Percentiles rank a stretch among this genome's conserved stretches.
Conservation (phyloP, 1,139 yeast genomes). For the Hyphopichia khmerensis region DNA sequence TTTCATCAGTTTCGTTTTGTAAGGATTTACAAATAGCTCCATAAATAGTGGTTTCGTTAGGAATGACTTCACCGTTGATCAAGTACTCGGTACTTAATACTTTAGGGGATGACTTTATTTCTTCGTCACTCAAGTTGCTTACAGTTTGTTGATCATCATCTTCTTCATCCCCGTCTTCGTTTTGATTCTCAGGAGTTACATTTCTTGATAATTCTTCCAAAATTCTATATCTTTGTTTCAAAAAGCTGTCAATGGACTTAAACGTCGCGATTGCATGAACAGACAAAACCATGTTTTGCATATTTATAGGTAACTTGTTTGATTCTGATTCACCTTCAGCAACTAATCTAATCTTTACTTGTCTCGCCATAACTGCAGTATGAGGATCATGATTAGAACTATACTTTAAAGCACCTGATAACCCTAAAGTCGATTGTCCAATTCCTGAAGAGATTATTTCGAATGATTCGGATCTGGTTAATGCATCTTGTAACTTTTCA, state of each 20-base stretch:
- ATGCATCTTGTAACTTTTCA: constrained; percentile 66
- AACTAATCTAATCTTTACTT: constrained; percentile 57
- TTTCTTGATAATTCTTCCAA: constrained; percentile 14
- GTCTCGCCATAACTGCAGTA: constrained; percentile 70
- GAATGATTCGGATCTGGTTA: constrained; percentile 75
- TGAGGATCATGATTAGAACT: constrained; percentile 20
- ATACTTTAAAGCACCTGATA: neutral
- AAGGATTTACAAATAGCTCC: constrained; percentile 70
- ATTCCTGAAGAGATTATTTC: constrained; percentile 62
- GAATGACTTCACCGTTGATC: constrained; percentile 59
- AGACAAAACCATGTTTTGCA: constrained; percentile 52
- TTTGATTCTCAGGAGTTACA: neutral
- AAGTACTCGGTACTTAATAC: constrained; percentile 54
- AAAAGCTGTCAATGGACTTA: constrained; percentile 64
- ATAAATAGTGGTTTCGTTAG: constrained; percentile 71
- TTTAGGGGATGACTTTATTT: constrained; percentile 3
- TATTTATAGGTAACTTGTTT: constrained; percentile 24
- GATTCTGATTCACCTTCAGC: constrained; percentile 25
- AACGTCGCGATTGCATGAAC: constrained; percentile 93
- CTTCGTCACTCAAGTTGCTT: constrained; percentile 8
- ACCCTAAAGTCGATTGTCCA: neutral
- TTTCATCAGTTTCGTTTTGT: constrained; percentile 37
- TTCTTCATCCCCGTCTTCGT: constrained; percentile 7
- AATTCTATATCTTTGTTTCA: constrained; percentile 36
- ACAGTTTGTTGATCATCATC: constrained; percentile 6